These are phyloP conservation scores for Dichotomocladium elegans DNA, from an alignment of 371 early-diverging fungal genomes.

Conservation along the genomic window DNA sequence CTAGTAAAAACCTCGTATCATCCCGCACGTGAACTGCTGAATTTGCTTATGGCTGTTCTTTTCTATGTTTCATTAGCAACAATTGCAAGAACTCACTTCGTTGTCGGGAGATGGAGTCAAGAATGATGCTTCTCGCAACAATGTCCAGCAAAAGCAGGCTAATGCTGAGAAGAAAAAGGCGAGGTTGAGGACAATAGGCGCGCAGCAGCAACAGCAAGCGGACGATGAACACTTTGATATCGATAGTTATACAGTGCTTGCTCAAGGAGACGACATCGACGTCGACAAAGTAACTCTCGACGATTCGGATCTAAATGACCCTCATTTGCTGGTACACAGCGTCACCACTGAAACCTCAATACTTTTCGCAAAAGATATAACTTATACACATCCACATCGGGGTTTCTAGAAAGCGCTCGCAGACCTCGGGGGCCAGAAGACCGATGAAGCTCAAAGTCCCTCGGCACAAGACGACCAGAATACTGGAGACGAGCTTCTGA, in stretches of 20 bases:
- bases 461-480: background rate
- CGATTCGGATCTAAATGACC: conserved; percentile 38
- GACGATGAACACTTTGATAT: conserved; percentile 25
- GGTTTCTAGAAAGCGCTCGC: background rate
- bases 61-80: too few relatives aligned
- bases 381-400: background rate
- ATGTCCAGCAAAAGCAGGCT: background rate
- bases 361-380: background rate
- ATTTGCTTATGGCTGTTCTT: too few relatives aligned
- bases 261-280: conserved; percentile 31
- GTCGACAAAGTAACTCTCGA: conserved; percentile 34
- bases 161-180: background rate
- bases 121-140: conserved; percentile 1
- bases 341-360: too few relatives aligned
- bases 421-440: background rate
- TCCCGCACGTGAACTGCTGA: background rate
- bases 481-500: background rate
- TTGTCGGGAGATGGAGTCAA: conserved; percentile 3
- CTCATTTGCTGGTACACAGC: conserved; percentile 36
- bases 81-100: conserved; percentile 31
- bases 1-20: conserved; percentile 20
- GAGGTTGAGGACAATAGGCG: background rate
- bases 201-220: background rate
- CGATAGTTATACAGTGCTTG: conserved; percentile 34
- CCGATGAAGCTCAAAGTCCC: background rate